Evolutionary conservation across 2,329 filamentous ascomycete genomes (phyloP).

Genomic region (Fusarium sp.): DNA sequence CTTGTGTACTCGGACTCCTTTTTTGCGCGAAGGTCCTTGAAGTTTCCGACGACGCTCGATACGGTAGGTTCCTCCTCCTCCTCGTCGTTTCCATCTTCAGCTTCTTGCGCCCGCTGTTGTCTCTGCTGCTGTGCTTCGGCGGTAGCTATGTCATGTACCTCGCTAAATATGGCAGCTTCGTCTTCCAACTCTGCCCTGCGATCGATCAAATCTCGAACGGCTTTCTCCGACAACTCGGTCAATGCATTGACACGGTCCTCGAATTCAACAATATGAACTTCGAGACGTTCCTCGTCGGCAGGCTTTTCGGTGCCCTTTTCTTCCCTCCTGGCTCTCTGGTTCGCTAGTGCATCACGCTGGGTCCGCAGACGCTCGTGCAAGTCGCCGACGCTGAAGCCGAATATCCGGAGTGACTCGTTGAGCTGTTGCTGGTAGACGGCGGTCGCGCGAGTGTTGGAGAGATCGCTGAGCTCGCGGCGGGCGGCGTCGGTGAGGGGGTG

Average conservation of each 20-base stretch:
- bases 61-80: slow-evolving; percentile 39
- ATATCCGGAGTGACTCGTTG: slow-evolving; percentile 53
- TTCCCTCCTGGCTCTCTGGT: slow-evolving; percentile 48
- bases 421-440: slow-evolving; percentile 58
- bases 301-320: slow-evolving; percentile 50
- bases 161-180: slow-evolving; percentile 52
- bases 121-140: slow-evolving; percentile 29
- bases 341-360: slow-evolving; percentile 49
- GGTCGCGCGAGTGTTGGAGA: slow-evolving; percentile 54
- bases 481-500: slow-evolving; percentile 55
- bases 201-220: slow-evolving; percentile 61
- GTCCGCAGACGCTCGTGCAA: slow-evolving; percentile 58
- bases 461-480: slow-evolving; percentile 53
- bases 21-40: slow-evolving; percentile 49
- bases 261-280: slow-evolving; percentile 52
- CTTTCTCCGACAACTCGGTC: slow-evolving; percentile 57
- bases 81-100: slow-evolving; percentile 42
- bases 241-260: slow-evolving; percentile 53
- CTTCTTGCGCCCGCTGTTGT: slow-evolving; percentile 3
- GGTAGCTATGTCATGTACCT: slow-evolving; percentile 46
- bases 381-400: slow-evolving; percentile 57
- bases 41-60: slow-evolving; percentile 45
- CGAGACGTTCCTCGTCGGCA: slow-evolving; percentile 50
- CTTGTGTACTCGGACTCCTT: slow-evolving; percentile 55
- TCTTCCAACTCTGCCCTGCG: slow-evolving; percentile 60